phyloP scores from a whole-genome alignment of 1,284 basidiomycete genomes.

The Melampsora americana region DNA sequence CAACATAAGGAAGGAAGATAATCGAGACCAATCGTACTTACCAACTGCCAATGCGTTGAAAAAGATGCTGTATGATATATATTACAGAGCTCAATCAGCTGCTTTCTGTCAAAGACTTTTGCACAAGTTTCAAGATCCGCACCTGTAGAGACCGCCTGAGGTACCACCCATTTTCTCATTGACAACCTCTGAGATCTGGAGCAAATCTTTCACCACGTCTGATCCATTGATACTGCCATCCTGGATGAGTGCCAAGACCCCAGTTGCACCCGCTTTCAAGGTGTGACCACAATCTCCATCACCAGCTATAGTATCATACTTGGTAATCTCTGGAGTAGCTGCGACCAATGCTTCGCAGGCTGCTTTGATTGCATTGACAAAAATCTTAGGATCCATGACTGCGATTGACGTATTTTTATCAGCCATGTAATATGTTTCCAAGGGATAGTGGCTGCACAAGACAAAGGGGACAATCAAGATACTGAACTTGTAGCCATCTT shows the following conservation, averaged over 20 bases:
- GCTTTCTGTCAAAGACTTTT: not conserved
- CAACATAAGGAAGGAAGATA: not conserved
- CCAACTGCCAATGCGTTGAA: constrained; percentile 79
- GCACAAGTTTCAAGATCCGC: constrained; percentile 51
- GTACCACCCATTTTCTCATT: constrained; percentile 80
- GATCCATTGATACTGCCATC: constrained; percentile 60
- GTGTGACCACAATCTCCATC: constrained; percentile 74
- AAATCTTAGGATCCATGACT: constrained; percentile 54
- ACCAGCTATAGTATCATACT: constrained; percentile 76
- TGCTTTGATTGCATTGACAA: constrained; percentile 62
- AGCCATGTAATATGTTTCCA: no score
- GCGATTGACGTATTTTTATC: not conserved
- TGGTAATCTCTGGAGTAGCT: constrained; percentile 82
- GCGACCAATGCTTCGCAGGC: constrained; percentile 69
- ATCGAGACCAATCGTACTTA: constrained; percentile 57
- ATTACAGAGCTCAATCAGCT: not conserved
- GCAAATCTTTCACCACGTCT: constrained; percentile 66
- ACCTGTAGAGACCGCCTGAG: constrained; percentile 86
- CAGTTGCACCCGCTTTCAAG: constrained; percentile 68
- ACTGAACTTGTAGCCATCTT: not conserved
- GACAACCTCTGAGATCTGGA: constrained; percentile 70
- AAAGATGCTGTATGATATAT: constrained; percentile 65
- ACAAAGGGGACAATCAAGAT: not conserved
- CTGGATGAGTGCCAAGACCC: constrained; percentile 53
- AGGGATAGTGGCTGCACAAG: not conserved